Evolutionary conservation across 768 basidiomycete genomes (phyloP), one percentile per base, ranked within the genome.

Genomic region (Fomitopsis serialis): DNA sequence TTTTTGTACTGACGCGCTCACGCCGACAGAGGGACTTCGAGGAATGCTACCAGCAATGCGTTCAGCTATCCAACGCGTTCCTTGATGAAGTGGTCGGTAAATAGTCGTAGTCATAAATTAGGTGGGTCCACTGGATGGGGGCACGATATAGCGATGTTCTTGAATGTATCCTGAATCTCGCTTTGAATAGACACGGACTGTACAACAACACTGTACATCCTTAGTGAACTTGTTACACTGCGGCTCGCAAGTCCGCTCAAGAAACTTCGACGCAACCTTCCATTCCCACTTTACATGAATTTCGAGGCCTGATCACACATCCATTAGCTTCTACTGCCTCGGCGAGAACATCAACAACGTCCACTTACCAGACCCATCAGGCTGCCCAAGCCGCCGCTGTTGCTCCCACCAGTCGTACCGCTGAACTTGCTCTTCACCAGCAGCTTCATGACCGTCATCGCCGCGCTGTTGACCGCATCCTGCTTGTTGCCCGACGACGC

Each of bases 361-460:
- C 32, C 15, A 75, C 81, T 68, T 52, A 89, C 89, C 64, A 90
- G 68, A 40, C 78, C 62, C 72, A 84, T 71, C 50, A 93, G 61
- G 12, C 78, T 64, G 40, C 82, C 64, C 40, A 93, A 65, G 1
- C 89, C 89, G 37, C 89, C 87, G 21, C 87, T 89, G 63, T 81
- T 78, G 13, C 79, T 72, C 0, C 89, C 87, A 3, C 61, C 63
- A 9, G 84, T 86, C 17, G 68, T 72, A 1, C 71, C 65, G 58
- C 75, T 74, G 60, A 83, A 74, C 68, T 86, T 84, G 40, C 78
- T 81, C 63, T 88, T 82, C 5, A 90, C 81, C 42, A 92, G 63
- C 37, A 93, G 72, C 72, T 94, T 92, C 80, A 91, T 84, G 53
- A 89, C 81, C 0, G 87, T 92, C 82, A 86, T 84, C 2, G 86